A percentile compares a stretch with the other conserved stretches of the same genome.
phyloP scores from a whole-genome alignment of 228 moss, liverwort and hornwort genomes.

The Sphagnum fallax region DNA sequence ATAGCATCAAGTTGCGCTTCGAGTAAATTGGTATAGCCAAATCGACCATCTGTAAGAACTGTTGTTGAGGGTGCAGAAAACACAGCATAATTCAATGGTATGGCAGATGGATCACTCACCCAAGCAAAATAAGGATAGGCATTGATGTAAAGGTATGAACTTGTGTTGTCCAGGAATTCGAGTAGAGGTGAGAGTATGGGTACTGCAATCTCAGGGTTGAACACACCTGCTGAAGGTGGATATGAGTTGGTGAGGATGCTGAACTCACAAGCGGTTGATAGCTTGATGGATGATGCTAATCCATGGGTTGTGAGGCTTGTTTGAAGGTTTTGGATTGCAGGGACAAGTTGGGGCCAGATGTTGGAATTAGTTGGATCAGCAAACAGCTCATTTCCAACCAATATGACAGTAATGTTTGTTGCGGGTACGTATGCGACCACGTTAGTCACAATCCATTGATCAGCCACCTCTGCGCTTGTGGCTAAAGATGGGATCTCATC shows the following conservation, averaged over 20 bases:
- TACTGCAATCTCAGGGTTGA: slow-evolving; percentile 43
- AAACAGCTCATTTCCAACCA: slow-evolving; percentile 78
- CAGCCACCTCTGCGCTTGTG: slow-evolving; percentile 10
- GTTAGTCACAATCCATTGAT: slow-evolving; percentile 32
- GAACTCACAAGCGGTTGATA: slow-evolving; percentile 72
- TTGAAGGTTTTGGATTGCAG: slow-evolving; percentile 61
- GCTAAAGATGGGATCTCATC: slow-evolving; percentile 19
- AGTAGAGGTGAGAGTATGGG: slow-evolving; percentile 45
- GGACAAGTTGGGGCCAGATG: slow-evolving; percentile 38
- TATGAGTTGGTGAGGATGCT: slow-evolving; percentile 57
- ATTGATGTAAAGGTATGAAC: slow-evolving; percentile 53
- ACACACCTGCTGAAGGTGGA: slow-evolving; percentile 74
- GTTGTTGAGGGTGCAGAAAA: slow-evolving; percentile 24
- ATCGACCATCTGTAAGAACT: slow-evolving; percentile 28
- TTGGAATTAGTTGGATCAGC: slow-evolving; percentile 22
- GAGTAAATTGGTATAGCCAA: slow-evolving; percentile 45
- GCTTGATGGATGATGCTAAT: slow-evolving; percentile 34
- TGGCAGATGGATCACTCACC: slow-evolving; percentile 29
- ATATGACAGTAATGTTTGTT: slow-evolving; percentile 61
- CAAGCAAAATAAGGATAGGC: slow-evolving; percentile 86
- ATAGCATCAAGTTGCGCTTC: slow-evolving; percentile 80
- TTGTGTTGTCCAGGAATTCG: slow-evolving; percentile 45
- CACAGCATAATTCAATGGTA: slow-evolving; percentile 58
- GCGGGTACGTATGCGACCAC: slow-evolving; percentile 40
- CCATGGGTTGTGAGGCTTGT: slow-evolving; percentile 36